Evolutionary conservation across 2,329 filamentous ascomycete species (phyloP).

Genomic region (Aspergillus caelatus): DNA sequence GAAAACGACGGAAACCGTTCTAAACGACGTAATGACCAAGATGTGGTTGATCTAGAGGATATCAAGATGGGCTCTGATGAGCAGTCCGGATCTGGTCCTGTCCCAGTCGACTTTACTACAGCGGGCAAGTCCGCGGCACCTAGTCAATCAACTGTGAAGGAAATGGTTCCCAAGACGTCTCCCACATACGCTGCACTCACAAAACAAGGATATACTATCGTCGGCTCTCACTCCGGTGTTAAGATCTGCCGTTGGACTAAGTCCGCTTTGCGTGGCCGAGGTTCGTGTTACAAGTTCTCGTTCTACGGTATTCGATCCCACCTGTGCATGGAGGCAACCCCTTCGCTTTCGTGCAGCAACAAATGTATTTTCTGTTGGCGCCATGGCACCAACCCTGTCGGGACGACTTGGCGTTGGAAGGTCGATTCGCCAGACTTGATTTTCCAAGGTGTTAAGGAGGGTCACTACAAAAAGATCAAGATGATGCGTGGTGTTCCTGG

Average conservation of each 20-base stretch:
- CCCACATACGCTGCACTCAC: constrained; percentile 87
- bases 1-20: constrained; percentile 56
- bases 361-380: constrained; percentile 99
- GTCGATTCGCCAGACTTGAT: constrained; percentile 89
- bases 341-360: constrained; percentile 92
- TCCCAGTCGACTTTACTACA: constrained; percentile 81
- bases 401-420: constrained; percentile 95
- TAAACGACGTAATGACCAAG: constrained; percentile 47
- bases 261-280: constrained; percentile 87
- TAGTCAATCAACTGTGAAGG: constrained; percentile 60
- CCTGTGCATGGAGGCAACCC: constrained; percentile 97
- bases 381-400: constrained; percentile 94
- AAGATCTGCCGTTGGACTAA: constrained; percentile 99
- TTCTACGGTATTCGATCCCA: constrained; percentile 98
- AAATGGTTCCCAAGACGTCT: constrained; percentile 92
- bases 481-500: constrained; percentile 94
- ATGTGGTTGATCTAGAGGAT: constrained; percentile 81
- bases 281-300: constrained; percentile 96
- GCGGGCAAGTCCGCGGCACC: constrained; percentile 49
- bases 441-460: constrained; percentile 85
- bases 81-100: constrained; percentile 42
- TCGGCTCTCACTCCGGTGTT: constrained; percentile 92
- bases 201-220: constrained; percentile 94
- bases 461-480: constrained; percentile 97
- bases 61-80: constrained; percentile 55